Conservation (phyloP, 225 moss, liverwort and hornwort species). For the Polytrichum commune region DNA sequence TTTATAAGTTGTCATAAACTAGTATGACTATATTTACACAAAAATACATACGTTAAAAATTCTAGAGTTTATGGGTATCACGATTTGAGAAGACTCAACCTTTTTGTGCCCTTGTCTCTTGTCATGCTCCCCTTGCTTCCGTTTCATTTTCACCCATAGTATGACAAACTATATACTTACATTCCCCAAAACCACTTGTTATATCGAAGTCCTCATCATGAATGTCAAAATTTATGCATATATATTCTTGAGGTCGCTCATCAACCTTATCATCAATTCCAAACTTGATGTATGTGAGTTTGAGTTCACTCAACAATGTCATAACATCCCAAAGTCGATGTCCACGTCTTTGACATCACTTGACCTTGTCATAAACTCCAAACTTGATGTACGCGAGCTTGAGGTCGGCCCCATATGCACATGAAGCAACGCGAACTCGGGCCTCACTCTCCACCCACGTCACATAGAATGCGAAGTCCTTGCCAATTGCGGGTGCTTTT, state of each 20-base stretch:
- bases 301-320: slow-evolving; percentile 34
- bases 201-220: too few species aligned
- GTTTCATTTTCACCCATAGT: too few species aligned
- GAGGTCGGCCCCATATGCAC: slow-evolving; percentile 50
- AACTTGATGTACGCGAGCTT: slow-evolving; percentile 33
- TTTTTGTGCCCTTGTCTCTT: too few species aligned
- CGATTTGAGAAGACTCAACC: too few species aligned
- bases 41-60: too few species aligned
- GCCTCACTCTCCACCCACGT: slow-evolving; percentile 42
- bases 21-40: too few species aligned
- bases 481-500: slow-evolving; percentile 20
- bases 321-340: slow-evolving; percentile 35
- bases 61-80: too few species aligned
- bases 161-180: too few species aligned
- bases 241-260: slow-evolving; percentile 4
- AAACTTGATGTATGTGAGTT: slow-evolving; percentile 13
- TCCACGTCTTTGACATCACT: slow-evolving; percentile 34
- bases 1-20: too few species aligned
- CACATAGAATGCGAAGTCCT: slow-evolving; percentile 45
- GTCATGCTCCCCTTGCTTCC: too few species aligned
- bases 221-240: too few species aligned
- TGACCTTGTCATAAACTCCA: slow-evolving; percentile 44
- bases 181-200: too few species aligned
- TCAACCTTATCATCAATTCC: slow-evolving; percentile 50
- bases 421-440: slow-evolving; percentile 44